Conservation (phyloP, 225 moss, liverwort and hornwort species). For the Sphagnum contortum region DNA sequence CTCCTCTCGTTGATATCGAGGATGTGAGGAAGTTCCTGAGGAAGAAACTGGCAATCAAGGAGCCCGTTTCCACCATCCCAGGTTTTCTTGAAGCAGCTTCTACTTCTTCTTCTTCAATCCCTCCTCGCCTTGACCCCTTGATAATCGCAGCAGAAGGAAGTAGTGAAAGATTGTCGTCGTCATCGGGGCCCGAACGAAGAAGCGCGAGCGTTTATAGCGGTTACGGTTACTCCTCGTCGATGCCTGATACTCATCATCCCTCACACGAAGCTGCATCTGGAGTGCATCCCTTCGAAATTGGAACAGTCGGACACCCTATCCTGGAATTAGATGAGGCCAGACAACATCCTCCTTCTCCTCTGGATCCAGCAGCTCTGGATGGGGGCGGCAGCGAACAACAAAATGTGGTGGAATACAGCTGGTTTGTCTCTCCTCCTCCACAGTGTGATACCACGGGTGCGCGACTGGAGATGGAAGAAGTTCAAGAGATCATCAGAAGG, state of each 20-base stretch:
- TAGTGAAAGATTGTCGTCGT: constrained; percentile 5
- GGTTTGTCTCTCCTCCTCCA: constrained; percentile 14
- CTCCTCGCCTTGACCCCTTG: neutral
- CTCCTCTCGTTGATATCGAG: constrained; percentile 28
- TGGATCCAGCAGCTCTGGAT: too few species aligned
- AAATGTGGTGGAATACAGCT: constrained; percentile 12
- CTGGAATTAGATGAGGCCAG: constrained; percentile 15
- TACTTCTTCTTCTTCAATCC: constrained; percentile 4
- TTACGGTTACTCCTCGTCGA: constrained; percentile 11
- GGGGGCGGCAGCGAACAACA: neutral
- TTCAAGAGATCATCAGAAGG: constrained; percentile 36
- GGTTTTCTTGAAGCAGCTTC: constrained; percentile 1
- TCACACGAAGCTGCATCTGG: constrained; percentile 29
- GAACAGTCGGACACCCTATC: constrained; percentile 49
- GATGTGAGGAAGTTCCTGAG: constrained; percentile 29
- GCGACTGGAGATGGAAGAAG: constrained; percentile 35
- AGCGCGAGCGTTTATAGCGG: too few species aligned
- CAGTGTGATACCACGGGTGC: neutral
- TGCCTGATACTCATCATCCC: constrained; percentile 20
- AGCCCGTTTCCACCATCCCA: constrained; percentile 24
- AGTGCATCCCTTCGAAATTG: constrained; percentile 38
- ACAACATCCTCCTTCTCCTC: neutral
- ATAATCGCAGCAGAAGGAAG: too few species aligned
- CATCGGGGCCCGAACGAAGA: too few species aligned
- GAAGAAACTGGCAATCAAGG: constrained; percentile 22